These are phyloP conservation scores for Nasturtium officinale DNA, from an alignment of 345 rosid species.

Conservation along the genomic window DNA sequence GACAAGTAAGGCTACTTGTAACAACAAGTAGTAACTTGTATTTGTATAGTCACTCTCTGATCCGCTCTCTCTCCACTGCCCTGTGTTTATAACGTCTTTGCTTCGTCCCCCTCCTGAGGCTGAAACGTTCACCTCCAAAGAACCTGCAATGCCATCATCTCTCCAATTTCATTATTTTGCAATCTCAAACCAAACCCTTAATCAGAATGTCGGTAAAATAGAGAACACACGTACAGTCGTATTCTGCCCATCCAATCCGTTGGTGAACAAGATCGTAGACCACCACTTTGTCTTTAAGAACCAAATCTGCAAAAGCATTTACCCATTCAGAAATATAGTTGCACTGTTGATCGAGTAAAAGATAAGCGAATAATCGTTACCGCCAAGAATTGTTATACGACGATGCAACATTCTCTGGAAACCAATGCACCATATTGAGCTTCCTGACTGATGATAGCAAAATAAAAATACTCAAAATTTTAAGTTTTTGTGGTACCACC, in stretches of 20 bases:
- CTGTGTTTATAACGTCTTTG: constrained; percentile 35
- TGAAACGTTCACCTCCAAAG: constrained; percentile 73
- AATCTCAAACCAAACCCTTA: background rate
- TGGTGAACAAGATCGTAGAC: constrained; percentile 80
- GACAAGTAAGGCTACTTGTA: constrained; percentile 17
- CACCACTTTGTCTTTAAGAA: constrained; percentile 81
- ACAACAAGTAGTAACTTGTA: constrained; percentile 21
- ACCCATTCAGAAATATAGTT: background rate
- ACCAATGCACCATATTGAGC: constrained; percentile 90
- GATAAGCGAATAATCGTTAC: constrained; percentile 40
- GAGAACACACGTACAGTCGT: constrained; percentile 68
- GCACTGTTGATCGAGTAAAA: background rate
- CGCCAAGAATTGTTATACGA: constrained; percentile 83
- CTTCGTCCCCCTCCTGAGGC: constrained; percentile 49
- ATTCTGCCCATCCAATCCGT: constrained; percentile 87
- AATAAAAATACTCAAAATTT: background rate
- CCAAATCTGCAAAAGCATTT: constrained; percentile 63
- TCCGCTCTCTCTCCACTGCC: constrained; percentile 39
- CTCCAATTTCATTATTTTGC: background rate
- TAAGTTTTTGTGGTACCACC: background rate
- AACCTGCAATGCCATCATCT: constrained; percentile 49
- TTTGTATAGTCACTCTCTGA: constrained; percentile 2
- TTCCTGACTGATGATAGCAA: constrained; percentile 56
- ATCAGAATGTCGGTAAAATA: background rate
- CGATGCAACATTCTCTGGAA: constrained; percentile 68